phyloP scores from a whole-genome alignment of 352 stramenopile species.

The Phytophthora vignae region DNA sequence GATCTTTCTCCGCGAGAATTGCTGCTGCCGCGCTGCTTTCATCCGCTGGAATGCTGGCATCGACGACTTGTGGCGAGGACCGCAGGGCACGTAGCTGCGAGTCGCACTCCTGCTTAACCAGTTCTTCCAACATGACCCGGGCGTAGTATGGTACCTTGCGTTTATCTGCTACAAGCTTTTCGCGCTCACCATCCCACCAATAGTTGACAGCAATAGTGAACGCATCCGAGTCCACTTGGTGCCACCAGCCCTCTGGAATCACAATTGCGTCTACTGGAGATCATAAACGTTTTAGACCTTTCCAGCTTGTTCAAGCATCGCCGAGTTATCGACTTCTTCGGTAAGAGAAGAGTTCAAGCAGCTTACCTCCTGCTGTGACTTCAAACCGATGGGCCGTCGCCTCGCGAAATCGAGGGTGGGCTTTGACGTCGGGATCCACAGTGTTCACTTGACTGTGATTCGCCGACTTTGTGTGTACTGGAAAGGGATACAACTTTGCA shows the following conservation, averaged over 20 bases:
- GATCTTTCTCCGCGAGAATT: conserved; percentile 21
- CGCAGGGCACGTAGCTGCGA: conserved; percentile 34
- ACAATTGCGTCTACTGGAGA: conserved; percentile 66
- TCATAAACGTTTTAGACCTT: neutral
- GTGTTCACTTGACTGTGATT: conserved; percentile 83
- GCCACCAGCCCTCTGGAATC: conserved; percentile 90
- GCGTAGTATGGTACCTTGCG: conserved; percentile 70
- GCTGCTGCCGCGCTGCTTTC: conserved; percentile 16
- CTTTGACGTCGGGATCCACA: conserved; percentile 40
- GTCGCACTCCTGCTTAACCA: conserved; percentile 57
- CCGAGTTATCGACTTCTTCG: neutral
- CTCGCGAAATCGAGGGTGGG: conserved; percentile 44
- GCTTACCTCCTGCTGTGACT: conserved; percentile 59
- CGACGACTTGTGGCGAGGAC: neutral
- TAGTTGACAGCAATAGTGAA: conserved; percentile 87
- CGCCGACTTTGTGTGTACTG: conserved; percentile 72
- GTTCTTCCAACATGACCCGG: conserved; percentile 66
- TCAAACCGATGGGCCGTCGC: conserved; percentile 39
- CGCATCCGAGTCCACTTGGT: conserved; percentile 80
- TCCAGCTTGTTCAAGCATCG: neutral
- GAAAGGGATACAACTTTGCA: conserved; percentile 60
- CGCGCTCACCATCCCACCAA: conserved; percentile 78
- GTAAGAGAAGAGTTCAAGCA: conserved; percentile 1
- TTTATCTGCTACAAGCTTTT: conserved; percentile 52
- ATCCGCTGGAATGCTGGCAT: conserved; percentile 6